These are phyloP conservation scores for Cryptomeria japonica DNA, from an alignment of 75 land plant species.

Conservation along the genomic window DNA sequence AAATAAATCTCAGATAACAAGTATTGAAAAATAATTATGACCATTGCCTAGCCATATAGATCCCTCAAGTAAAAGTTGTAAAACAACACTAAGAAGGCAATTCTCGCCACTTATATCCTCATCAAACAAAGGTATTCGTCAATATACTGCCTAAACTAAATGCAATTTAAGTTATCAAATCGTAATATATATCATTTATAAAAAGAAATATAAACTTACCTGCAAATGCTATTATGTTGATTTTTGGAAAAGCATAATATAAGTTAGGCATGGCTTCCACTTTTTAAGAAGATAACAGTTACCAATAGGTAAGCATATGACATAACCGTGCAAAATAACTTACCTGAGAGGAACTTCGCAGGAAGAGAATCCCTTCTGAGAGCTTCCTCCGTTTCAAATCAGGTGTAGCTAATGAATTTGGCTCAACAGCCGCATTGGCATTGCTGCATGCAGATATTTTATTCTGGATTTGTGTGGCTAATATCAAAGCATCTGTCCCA, in stretches of 20 bases:
- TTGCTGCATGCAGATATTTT: neutral
- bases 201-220: neutral
- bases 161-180: neutral
- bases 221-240: neutral
- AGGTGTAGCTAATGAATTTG: neutral
- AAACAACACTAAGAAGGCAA: neutral
- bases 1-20: too few relatives aligned
- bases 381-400: conserved; percentile 4
- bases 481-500: neutral
- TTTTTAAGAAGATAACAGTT: neutral
- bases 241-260: neutral
- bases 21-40: too few relatives aligned
- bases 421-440: neutral
- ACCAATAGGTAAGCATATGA: neutral
- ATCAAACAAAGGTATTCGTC: too few relatives aligned
- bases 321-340: neutral
- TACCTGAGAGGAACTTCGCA: neutral
- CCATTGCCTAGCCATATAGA: neutral
- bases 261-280: neutral
- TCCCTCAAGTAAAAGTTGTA: too few relatives aligned
- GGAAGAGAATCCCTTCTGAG: neutral
- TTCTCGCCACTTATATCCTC: neutral
- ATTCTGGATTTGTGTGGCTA: neutral
- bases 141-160: neutral
- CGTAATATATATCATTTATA: neutral